phyloP scores from a whole-genome alignment of 1,284 basidiomycete genomes.

The Pisolithus thermaeus region DNA sequence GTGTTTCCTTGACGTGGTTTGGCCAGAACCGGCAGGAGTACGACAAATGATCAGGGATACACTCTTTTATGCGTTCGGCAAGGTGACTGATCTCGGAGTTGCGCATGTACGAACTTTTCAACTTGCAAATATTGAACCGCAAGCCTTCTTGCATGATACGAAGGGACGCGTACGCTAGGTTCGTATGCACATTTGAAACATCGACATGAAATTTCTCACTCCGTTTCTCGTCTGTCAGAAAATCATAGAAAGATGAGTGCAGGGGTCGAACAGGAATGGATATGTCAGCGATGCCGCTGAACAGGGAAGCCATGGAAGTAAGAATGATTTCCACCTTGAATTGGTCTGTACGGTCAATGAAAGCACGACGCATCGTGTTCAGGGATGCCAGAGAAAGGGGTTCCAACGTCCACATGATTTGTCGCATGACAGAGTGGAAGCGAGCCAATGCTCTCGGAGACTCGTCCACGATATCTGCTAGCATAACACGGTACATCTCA shows the following conservation, averaged over 20 bases:
- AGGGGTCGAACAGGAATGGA: slow-evolving; percentile 1
- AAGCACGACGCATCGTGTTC: slow-evolving; percentile 2
- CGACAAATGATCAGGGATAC: slow-evolving; percentile 15
- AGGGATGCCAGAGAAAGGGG: slow-evolving; percentile 1
- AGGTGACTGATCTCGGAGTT: slow-evolving; percentile 19
- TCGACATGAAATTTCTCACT: slow-evolving; percentile 8
- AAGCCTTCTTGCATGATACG: slow-evolving; percentile 21
- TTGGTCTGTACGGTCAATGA: not conserved
- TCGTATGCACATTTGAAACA: slow-evolving; percentile 1
- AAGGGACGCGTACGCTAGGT: slow-evolving; percentile 14
- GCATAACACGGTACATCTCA: not conserved
- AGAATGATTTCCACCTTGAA: not conserved
- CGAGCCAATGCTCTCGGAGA: not conserved
- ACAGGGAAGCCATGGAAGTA: not conserved
- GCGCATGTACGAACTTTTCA: slow-evolving; percentile 21
- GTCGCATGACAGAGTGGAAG: slow-evolving; percentile 4
- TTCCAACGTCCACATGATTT: not conserved
- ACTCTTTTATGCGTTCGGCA: slow-evolving; percentile 1
- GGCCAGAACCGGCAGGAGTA: slow-evolving; percentile 26
- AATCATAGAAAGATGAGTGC: slow-evolving; percentile 13
- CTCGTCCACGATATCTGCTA: not conserved
- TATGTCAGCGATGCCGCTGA: slow-evolving; percentile 1
- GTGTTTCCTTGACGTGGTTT: slow-evolving; percentile 14
- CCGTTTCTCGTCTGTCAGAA: slow-evolving; percentile 2
- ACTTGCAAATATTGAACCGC: slow-evolving; percentile 27